Conservation (phyloP, 2,329 filamentous ascomycete species). For the Aureobasidium sp. region DNA sequence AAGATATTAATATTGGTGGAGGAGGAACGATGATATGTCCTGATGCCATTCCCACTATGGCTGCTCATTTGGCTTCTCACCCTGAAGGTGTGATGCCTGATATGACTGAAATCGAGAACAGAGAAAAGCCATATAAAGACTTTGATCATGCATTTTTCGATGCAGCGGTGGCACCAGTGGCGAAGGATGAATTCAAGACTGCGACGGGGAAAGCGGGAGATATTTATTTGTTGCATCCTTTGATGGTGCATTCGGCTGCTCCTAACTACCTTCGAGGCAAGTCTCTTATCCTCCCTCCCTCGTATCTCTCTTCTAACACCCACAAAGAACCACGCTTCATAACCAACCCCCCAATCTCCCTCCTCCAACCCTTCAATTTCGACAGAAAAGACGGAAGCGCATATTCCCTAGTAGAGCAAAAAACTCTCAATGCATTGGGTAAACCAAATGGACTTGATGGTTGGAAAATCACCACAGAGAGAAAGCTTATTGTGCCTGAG, state of each 20-base stretch:
- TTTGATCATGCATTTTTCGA: conserved; percentile 32
- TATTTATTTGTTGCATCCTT: conserved; percentile 50
- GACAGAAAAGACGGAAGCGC: conserved; percentile 37
- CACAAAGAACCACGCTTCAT: conserved; percentile 34
- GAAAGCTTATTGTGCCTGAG: conserved; percentile 45
- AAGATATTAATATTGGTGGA: conserved; percentile 50
- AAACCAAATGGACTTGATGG: conserved; percentile 35
- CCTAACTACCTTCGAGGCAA: conserved; percentile 32
- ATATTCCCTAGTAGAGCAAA: conserved; percentile 49
- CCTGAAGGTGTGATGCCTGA: conserved; percentile 58
- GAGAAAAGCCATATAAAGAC: conserved; percentile 35
- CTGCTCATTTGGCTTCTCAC: conserved; percentile 43
- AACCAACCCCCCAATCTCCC: conserved; percentile 46
- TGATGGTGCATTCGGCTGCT: conserved; percentile 51
- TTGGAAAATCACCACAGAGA: conserved; percentile 44
- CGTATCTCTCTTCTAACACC: too few relatives aligned
- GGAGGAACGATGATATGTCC: conserved; percentile 60
- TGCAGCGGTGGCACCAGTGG: conserved; percentile 26
- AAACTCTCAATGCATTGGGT: conserved; percentile 44
- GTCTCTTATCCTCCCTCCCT: not conserved
- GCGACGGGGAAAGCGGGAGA: conserved; percentile 47
- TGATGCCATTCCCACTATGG: conserved; percentile 48
- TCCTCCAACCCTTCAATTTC: conserved; percentile 46
- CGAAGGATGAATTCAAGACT: conserved; percentile 43
- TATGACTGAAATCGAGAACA: conserved; percentile 48